Base-by-base conservation (phyloP, 148 eudicot genomes). In the Mesembryanthemum crystallinum region DNA sequence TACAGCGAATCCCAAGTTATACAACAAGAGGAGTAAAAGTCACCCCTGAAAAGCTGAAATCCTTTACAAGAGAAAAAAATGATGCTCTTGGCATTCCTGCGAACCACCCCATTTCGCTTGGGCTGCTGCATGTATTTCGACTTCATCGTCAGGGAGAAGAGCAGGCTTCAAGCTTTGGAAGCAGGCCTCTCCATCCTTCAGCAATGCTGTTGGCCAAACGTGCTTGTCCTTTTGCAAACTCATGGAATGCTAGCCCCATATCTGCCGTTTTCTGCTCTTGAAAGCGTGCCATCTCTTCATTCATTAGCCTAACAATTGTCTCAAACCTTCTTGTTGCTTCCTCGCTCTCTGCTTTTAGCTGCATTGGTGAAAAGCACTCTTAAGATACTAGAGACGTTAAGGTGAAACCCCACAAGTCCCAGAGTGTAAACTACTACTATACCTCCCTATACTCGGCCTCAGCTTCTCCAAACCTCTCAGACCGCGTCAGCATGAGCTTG, bases 151-250 rank as follows among this genome's bases (percentile, higher is more conserved):
- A 86, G 4, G 91, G 75, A 47, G 91, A 78, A 43, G 97, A 90
- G 84, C 92, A 87, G 60, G 97, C 87, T 73, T 95, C 98, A 32
- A 95, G 92, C 82, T 88, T 92, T 45, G 99, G 99, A 82, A 95
- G 89, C 78, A 95, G 92, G 78, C 88, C 87, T 81, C 93, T 82
- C 99, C 99, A 95, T 5, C 91, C 99, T 39, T 86, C 93, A 25
- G 98, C 99, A 24, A 95, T 84, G 80, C 87, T 82, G 47, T 84
- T 89, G 23, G 97, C 92, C 67, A 95, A 80, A 35, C 77, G 92
- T 28, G 99, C 96, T 73, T 95, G 99, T 62, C 99, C 99, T 86
- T 92, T 91, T 1, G 99, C 97, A 69, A 95, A 91, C 84, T 95
- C 98, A 73, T 95, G 99, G 77, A 95, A 95, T n/a, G 97, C 99